phyloP scores from a whole-genome alignment of 805 yeast species.

The Ogataea glucozyma region DNA sequence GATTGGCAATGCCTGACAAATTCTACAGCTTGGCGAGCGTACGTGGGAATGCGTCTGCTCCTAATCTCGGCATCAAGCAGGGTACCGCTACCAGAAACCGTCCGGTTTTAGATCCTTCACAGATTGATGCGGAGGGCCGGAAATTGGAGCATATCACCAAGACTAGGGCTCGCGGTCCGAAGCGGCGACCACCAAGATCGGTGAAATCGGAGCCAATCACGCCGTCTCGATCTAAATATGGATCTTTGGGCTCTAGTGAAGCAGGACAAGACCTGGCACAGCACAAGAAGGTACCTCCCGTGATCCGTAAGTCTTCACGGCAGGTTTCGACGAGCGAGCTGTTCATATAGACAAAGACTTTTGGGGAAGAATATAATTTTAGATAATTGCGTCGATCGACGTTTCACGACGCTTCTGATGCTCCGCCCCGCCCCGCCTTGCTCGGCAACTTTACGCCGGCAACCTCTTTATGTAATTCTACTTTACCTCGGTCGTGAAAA shows the following conservation, averaged over 20 bases:
- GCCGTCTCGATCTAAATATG: neutral
- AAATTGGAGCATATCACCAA: conserved; percentile 48
- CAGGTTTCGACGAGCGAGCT: conserved; percentile 30
- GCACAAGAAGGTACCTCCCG: conserved; percentile 30
- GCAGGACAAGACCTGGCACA: neutral
- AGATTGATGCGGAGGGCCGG: conserved; percentile 24
- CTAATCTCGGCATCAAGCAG: conserved; percentile 1
- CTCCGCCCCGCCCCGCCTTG: no score
- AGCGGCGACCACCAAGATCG: conserved; percentile 45
- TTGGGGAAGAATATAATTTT: neutral
- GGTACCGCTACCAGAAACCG: conserved; percentile 4
- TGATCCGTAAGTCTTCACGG: conserved; percentile 31
- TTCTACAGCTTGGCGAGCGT: conserved; percentile 18
- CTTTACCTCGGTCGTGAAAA: no score
- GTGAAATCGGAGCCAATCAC: conserved; percentile 4
- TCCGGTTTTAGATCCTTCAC: conserved; percentile 19
- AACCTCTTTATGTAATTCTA: no score
- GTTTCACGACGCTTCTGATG: no score
- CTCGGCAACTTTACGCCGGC: no score
- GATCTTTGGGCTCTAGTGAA: neutral
- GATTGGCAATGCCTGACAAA: conserved; percentile 21
- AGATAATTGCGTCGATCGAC: conserved; percentile 11
- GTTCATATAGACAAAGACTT: conserved; percentile 19
- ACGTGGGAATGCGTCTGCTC: conserved; percentile 2
- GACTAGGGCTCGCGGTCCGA: conserved; percentile 52